These are phyloP conservation scores for Podila clonocystis DNA, from an alignment of 192 early-diverging fungal genomes.

Conservation along the genomic window DNA sequence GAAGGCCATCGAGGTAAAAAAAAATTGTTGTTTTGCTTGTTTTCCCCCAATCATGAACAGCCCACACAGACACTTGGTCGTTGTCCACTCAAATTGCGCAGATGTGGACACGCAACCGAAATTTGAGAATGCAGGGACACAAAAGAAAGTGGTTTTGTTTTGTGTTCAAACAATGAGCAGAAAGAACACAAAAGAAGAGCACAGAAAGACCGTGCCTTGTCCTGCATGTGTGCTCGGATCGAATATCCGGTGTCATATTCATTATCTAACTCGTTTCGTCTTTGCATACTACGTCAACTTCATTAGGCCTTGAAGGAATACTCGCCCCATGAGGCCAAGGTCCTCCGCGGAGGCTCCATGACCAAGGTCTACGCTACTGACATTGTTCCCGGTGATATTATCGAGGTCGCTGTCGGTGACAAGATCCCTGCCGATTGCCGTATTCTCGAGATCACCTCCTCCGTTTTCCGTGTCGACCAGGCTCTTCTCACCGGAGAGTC, in stretches of 20 bases:
- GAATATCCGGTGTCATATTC: background rate
- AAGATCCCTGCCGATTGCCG: constrained; percentile 97
- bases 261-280: too few relatives aligned
- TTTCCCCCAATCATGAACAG: background rate
- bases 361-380: constrained; percentile 76
- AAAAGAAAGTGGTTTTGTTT: too few relatives aligned
- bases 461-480: constrained; percentile 94
- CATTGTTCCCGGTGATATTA: constrained; percentile 97
- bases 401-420: constrained; percentile 92
- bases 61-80: background rate
- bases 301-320: constrained; percentile 90
- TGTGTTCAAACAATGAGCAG: too few relatives aligned
- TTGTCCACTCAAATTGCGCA: background rate
- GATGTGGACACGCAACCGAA: too few relatives aligned
- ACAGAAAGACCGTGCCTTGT: too few relatives aligned
- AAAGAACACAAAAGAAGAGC: too few relatives aligned
- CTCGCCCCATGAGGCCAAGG: constrained; percentile 95
- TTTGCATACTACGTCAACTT: background rate
- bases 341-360: constrained; percentile 79
- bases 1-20: constrained; percentile 90
- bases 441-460: constrained; percentile 80
- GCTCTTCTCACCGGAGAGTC: constrained; percentile 97
- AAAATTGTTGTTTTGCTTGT: background rate
- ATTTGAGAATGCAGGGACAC: too few relatives aligned
- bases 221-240: background rate